Evolutionary conservation across 768 basidiomycete species (phyloP).

Genomic region (Phanerochaete carnosa): DNA sequence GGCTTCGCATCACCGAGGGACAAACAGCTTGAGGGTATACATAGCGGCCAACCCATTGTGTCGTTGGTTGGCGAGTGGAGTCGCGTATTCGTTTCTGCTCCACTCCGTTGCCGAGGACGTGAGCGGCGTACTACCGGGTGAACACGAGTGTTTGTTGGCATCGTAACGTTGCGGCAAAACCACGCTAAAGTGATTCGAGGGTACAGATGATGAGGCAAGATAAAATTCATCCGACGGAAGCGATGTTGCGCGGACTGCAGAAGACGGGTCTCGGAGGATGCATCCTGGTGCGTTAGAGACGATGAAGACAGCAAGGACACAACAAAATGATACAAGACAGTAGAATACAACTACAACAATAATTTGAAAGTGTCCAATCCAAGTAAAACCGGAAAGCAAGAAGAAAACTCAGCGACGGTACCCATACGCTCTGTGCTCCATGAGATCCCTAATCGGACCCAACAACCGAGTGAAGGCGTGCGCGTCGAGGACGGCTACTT

Average conservation of each 20-base stretch:
- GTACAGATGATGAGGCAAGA: not conserved
- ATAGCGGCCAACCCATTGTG: not conserved
- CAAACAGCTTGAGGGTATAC: conserved; percentile 4
- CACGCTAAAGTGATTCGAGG: conserved; percentile 1
- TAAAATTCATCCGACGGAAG: not conserved
- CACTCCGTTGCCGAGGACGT: conserved; percentile 1
- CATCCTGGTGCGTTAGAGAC: not conserved
- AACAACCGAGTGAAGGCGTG: conserved; percentile 91
- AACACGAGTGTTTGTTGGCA: conserved; percentile 3
- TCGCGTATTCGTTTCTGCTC: conserved; percentile 10
- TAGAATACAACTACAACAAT: conserved; percentile 1
- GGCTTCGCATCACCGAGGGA: not conserved
- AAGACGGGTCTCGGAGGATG: not conserved
- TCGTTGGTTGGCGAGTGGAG: not conserved
- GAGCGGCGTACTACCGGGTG: not conserved
- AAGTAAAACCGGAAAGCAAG: not conserved
- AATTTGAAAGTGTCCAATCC: conserved; percentile 7
- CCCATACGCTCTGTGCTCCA: conserved; percentile 80
- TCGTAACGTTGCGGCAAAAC: conserved; percentile 1
- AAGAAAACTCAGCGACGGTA: conserved; percentile 15
- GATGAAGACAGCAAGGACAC: not conserved
- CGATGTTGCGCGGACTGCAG: not conserved
- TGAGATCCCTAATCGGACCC: conserved; percentile 88
- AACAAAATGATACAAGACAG: conserved; percentile 8
- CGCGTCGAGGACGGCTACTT: conserved; percentile 91